Percentiles rank a stretch among this genome's conserved stretches.
phyloP scores from a whole-genome alignment of 371 early-diverging fungal genomes.

The Choanephora cucurbitarum region DNA sequence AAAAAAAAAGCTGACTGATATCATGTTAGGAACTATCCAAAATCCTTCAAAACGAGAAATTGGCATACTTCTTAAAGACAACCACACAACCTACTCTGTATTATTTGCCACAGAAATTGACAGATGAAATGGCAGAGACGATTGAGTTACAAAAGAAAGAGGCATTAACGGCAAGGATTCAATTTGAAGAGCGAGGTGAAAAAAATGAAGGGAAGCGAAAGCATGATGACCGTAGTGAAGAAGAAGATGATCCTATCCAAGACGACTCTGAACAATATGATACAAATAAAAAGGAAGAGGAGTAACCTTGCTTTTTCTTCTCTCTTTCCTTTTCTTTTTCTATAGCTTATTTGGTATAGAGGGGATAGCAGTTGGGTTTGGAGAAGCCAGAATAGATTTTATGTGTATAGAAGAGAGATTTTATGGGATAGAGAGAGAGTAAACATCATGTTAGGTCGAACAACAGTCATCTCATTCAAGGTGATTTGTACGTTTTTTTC shows the following conservation, averaged over 20 bases:
- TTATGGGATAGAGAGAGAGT: too few species aligned
- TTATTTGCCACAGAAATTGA: conserved; percentile 52
- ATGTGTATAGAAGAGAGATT: too few species aligned
- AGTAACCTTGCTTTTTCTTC: too few species aligned
- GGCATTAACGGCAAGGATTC: conserved; percentile 20
- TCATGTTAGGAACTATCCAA: conserved; percentile 25
- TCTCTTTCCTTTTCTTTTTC: too few species aligned
- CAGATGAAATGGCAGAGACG: conserved; percentile 26
- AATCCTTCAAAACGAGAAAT: conserved; percentile 25
- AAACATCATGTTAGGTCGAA: too few species aligned
- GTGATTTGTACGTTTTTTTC: too few species aligned
- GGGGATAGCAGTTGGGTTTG: too few species aligned
- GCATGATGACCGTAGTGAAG: conserved; percentile 7
- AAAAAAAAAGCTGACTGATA: neutral
- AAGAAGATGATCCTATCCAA: neutral
- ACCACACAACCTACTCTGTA: conserved; percentile 45
- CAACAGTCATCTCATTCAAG: too few species aligned
- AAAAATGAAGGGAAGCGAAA: conserved; percentile 14
- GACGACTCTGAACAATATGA: too few species aligned
- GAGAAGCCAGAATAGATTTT: too few species aligned
- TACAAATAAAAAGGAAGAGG: too few species aligned
- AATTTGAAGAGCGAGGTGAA: conserved; percentile 26
- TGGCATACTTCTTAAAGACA: conserved; percentile 51
- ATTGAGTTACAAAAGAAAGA: conserved; percentile 29
- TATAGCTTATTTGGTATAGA: too few species aligned